Evolutionary conservation across 2,329 filamentous ascomycete species (phyloP), one percentile per base, ranked within the genome.

Genomic region (Penicillium corylophilum): DNA sequence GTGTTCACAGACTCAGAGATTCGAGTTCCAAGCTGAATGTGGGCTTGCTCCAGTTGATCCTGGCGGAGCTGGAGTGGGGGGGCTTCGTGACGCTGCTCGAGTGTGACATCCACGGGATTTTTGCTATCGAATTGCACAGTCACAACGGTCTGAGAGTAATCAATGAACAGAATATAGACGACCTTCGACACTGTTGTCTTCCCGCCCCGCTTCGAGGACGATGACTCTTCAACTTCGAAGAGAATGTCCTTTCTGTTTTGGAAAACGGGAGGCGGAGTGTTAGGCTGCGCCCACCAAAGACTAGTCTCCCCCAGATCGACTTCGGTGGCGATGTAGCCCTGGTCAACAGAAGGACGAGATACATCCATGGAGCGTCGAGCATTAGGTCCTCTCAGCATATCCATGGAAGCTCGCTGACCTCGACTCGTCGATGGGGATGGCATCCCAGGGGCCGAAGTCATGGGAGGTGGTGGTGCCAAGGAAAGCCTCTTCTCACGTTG

Each of bases 101-200:
- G 72, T 29, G 83, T 77, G 10, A 86, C 87, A 64, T 93, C 86
- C 2, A 82, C 77, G 3, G 88, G 81, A 66, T 95, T 85, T 47
- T 85, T 82, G 1, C 86, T 78, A 68, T 96, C 89, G 69, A 88
- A 97, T 45, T 81, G 85, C 16, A 86, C 88, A 0, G 87, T 90
- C 64, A 99, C 82, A 57, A 95, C 80, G 0, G 93, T 97, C 69
- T 97, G 94, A 16, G 92, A 96, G 71, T 99, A 99, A 74, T 99
- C 94, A 64, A 91, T 86, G 76, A 90, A 99, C 8, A 99, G 76
- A n/a, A 97, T 78, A 62, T 88, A 94, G 38, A 96, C 80, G 53
- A 92, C 85, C 59, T 92, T 92, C 6, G 87, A 89, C 18, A 95
- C 77, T 1, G 80, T 81, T 0, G 84, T 84, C 68, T 86, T 87